These are phyloP conservation scores for Brettanomyces custersianus DNA, from an alignment of 805 yeast species.

Conservation along the genomic window DNA sequence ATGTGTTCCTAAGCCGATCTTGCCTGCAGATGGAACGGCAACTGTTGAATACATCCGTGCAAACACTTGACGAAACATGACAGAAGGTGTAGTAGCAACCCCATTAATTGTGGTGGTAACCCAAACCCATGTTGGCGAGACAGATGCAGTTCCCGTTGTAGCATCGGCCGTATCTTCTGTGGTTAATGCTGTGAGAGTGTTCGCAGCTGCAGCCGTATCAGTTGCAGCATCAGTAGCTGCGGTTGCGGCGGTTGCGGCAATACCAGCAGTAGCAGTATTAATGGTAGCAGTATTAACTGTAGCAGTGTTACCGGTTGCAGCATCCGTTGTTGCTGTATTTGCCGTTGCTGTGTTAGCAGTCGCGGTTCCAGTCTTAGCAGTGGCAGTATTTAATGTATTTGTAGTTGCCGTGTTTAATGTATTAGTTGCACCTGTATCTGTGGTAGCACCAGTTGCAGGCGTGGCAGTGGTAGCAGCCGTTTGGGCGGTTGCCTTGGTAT, in stretches of 20 bases:
- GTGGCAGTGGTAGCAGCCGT: conserved; percentile 5
- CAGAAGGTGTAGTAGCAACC: conserved; percentile 31
- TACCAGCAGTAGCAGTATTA: conserved; percentile 41
- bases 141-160: conserved; percentile 5
- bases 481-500: conserved; percentile 34
- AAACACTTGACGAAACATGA: conserved; percentile 46
- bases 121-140: conserved; percentile 34
- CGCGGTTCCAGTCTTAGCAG: conserved; percentile 2
- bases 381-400: conserved; percentile 28
- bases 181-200: conserved; percentile 5
- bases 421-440: conserved; percentile 6
- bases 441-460: conserved; percentile 5
- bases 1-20: conserved; percentile 69
- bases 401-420: conserved; percentile 9
- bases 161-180: conserved; percentile 4
- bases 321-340: conserved; percentile 8
- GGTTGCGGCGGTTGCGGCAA: conserved; percentile 11
- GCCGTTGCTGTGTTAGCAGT: conserved; percentile 6
- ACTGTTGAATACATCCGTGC: conserved; percentile 32
- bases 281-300: conserved; percentile 17
- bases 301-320: conserved; percentile 21
- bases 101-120: conserved; percentile 39
- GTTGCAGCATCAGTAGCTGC: conserved; percentile 4
- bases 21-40: conserved; percentile 46
- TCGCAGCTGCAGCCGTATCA: conserved; percentile 4